These are phyloP conservation scores for Lactifluus subvellereus DNA, from an alignment of 768 basidiomycete species.

Conservation along the genomic window DNA sequence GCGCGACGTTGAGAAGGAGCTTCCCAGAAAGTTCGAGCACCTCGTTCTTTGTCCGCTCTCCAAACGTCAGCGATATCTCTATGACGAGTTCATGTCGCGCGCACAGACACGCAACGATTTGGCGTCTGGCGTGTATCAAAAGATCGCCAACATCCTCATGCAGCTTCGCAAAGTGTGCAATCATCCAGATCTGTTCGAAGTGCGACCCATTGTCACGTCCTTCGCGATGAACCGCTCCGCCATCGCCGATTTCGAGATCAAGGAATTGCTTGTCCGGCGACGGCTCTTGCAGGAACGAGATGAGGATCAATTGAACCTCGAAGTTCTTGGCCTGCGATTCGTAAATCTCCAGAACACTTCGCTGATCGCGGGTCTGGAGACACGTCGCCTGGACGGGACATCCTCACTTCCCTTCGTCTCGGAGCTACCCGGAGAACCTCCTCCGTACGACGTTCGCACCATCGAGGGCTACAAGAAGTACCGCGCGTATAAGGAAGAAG, in stretches of 20 bases:
- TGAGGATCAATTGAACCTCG: conserved; percentile 53
- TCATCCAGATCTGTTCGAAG: conserved; percentile 89
- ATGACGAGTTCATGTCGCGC: conserved; percentile 93
- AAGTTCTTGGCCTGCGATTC: conserved; percentile 59
- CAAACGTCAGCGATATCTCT: conserved; percentile 89
- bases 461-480: conserved; percentile 61
- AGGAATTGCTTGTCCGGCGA: conserved; percentile 81
- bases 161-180: conserved; percentile 96
- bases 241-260: conserved; percentile 74
- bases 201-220: conserved; percentile 75
- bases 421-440: conserved; percentile 55
- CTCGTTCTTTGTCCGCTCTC: conserved; percentile 83
- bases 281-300: conserved; percentile 52
- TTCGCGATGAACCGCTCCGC: conserved; percentile 72
- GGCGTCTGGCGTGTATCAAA: conserved; percentile 79
- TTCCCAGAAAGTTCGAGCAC: conserved; percentile 92
- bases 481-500: conserved; percentile 42
- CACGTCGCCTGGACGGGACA: conserved; percentile 54
- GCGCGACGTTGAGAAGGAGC: conserved; percentile 92
- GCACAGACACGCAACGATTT: conserved; percentile 78
- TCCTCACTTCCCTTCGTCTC: conserved; percentile 45
- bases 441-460: conserved; percentile 69
- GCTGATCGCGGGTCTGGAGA: conserved; percentile 47
- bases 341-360: conserved; percentile 50
- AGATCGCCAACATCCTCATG: conserved; percentile 94